Percentiles rank a stretch among this genome's conserved stretches.
Evolutionary conservation across 2,329 filamentous ascomycete species (phyloP).

Genomic region (Aureobasidium namibiae): DNA sequence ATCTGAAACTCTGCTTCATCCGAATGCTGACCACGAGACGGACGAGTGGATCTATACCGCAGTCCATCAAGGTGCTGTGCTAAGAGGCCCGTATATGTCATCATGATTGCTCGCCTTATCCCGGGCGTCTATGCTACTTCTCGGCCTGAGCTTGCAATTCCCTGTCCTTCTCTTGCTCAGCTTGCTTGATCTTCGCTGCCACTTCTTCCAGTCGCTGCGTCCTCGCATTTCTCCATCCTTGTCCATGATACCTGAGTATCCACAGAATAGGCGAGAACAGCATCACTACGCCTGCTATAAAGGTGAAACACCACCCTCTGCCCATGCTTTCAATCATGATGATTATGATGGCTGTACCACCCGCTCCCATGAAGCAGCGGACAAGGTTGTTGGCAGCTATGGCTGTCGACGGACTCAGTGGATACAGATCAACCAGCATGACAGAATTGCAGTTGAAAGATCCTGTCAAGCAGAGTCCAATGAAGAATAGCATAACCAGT

Average conservation of each 20-base stretch:
- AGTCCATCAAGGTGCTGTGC: not conserved
- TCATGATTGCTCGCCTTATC: not conserved
- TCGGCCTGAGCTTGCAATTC: not conserved
- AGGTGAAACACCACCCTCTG: slow-evolving; percentile 39
- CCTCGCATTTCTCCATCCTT: slow-evolving; percentile 36
- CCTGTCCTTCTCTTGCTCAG: not conserved
- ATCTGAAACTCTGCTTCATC: slow-evolving; percentile 1
- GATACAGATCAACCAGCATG: slow-evolving; percentile 36
- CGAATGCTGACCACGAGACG: not conserved
- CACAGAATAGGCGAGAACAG: slow-evolving; percentile 33
- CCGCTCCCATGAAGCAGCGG: slow-evolving; percentile 31
- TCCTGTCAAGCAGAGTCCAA: slow-evolving; percentile 48
- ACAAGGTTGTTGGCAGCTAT: slow-evolving; percentile 31
- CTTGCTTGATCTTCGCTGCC: slow-evolving; percentile 14
- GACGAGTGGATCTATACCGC: slow-evolving; percentile 1
- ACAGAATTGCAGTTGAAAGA: slow-evolving; percentile 45
- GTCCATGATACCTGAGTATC: slow-evolving; percentile 33
- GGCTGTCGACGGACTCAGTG: slow-evolving; percentile 31
- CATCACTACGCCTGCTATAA: slow-evolving; percentile 34
- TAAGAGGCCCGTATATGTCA: not conserved
- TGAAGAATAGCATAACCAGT: slow-evolving; percentile 43
- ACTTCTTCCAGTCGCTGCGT: slow-evolving; percentile 23
- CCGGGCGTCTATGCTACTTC: not conserved
- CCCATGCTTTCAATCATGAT: slow-evolving; percentile 36
- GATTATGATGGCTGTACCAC: slow-evolving; percentile 30